Percentiles rank a stretch among this genome's conserved stretches.
Evolutionary conservation across 2,329 filamentous ascomycete genomes (phyloP).

Genomic region (Cryphonectria carpinicola): DNA sequence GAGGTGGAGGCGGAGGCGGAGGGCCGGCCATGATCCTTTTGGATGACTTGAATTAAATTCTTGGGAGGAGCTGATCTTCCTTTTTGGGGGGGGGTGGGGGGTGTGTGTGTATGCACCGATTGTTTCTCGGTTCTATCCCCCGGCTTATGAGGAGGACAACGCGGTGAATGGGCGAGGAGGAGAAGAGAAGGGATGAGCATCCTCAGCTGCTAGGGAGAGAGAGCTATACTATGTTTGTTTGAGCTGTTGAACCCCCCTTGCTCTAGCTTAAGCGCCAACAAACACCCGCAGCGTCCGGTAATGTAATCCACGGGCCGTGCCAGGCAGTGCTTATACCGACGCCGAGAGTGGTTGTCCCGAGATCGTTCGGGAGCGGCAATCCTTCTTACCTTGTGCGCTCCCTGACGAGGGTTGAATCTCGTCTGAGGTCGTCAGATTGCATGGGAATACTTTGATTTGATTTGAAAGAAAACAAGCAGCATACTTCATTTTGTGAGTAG

Average conservation of each 20-base stretch:
- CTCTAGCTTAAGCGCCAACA: background rate
- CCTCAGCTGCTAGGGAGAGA: background rate
- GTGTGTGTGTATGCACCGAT: background rate
- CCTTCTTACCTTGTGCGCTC: background rate
- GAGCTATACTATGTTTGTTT: background rate
- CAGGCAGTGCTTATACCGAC: background rate
- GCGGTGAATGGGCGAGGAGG: background rate
- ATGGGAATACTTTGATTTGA: background rate
- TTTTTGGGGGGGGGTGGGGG: background rate
- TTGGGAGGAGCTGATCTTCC: background rate
- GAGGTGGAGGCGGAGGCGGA: slow-evolving; percentile 3
- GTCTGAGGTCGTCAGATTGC: background rate
- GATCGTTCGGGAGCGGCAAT: background rate
- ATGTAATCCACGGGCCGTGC: background rate
- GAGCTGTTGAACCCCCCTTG: background rate
- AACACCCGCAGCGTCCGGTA: background rate
- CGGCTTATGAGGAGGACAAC: background rate
- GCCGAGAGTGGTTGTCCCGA: slow-evolving; percentile 3
- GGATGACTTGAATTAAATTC: background rate
- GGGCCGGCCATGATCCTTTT: background rate
- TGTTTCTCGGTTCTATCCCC: background rate
- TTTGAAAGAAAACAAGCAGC: background rate
- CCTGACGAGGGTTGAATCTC: too few relatives aligned
- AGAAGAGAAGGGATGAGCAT: background rate
- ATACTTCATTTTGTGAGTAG: background rate